phyloP scores from a whole-genome alignment of 78 protist genomes.

The Bigelowiella natans region DNA sequence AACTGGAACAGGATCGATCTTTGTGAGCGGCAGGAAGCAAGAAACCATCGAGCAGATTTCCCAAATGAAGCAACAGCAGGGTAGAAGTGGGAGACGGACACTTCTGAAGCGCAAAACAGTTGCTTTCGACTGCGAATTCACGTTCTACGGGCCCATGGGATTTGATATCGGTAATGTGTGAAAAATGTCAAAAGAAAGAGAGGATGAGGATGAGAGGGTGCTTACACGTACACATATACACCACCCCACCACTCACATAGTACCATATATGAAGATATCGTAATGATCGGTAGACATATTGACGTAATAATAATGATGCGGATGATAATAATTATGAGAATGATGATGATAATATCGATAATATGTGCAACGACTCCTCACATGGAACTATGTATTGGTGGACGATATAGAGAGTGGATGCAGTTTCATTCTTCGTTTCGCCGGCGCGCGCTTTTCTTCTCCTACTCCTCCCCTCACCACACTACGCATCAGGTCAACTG shows the following conservation, averaged over 20 bases:
- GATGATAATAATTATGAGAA: too few species aligned
- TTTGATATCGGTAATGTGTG: not conserved
- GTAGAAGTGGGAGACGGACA: too few species aligned
- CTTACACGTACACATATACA: not conserved
- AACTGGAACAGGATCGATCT: too few species aligned
- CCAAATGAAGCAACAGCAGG: too few species aligned
- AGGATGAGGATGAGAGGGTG: too few species aligned
- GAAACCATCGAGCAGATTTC: too few species aligned
- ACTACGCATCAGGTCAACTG: not conserved
- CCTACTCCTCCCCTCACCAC: not conserved
- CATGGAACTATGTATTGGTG: not conserved
- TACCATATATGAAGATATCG: too few species aligned
- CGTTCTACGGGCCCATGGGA: not conserved
- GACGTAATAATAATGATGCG: too few species aligned
- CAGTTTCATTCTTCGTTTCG: not conserved
- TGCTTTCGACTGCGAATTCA: not conserved
- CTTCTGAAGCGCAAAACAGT: too few species aligned
- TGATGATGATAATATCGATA: not conserved
- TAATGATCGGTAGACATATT: too few species aligned
- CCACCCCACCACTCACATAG: not conserved
- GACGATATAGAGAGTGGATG: not conserved
- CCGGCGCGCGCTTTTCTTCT: not conserved
- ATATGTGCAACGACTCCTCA: not conserved
- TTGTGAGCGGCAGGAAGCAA: too few species aligned
- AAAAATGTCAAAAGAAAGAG: too few species aligned